phyloP scores from a whole-genome alignment of 2,329 filamentous ascomycete genomes.

The Ceratocystis destructans region DNA sequence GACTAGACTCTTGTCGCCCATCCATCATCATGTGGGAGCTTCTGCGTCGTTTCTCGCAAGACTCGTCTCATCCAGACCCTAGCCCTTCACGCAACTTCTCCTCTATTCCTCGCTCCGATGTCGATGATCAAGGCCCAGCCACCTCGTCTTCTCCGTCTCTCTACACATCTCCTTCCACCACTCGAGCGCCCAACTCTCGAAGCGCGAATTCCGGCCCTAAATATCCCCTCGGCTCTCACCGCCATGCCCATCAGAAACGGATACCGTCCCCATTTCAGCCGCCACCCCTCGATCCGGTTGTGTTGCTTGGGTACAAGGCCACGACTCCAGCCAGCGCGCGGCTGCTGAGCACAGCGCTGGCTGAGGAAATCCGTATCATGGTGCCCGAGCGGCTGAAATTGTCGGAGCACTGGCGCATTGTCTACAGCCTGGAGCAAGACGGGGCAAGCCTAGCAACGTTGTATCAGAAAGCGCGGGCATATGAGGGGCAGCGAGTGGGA shows the following conservation, averaged over 20 bases:
- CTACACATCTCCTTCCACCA: constrained; percentile 11
- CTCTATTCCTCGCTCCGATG: constrained; percentile 28
- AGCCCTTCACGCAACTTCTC: background rate
- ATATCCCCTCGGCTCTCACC: background rate
- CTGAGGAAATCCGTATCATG: constrained; percentile 85
- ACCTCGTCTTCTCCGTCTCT: constrained; percentile 17
- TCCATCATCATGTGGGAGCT: constrained; percentile 17
- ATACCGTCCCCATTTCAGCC: constrained; percentile 70
- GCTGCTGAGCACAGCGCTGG: constrained; percentile 58
- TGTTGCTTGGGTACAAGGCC: constrained; percentile 50
- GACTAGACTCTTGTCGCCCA: background rate
- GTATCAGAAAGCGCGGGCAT: constrained; percentile 63
- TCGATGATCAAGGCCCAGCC: constrained; percentile 30
- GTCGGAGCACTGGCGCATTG: constrained; percentile 69
- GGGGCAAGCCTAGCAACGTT: constrained; percentile 77
- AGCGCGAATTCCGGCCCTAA: background rate
- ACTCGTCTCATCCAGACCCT: constrained; percentile 7
- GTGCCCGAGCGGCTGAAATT: constrained; percentile 78
- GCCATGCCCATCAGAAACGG: constrained; percentile 32
- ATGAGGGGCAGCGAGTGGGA: constrained; percentile 57
- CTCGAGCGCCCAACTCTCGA: background rate
- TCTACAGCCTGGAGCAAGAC: constrained; percentile 84
- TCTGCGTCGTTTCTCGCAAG: constrained; percentile 18
- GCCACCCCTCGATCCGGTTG: constrained; percentile 71
- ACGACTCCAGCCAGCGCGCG: constrained; percentile 46